Percentiles rank a stretch among this genome's conserved stretches.
phyloP scores from a whole-genome alignment of 352 stramenopile genomes.

The Phytopythium oedochilum region DNA sequence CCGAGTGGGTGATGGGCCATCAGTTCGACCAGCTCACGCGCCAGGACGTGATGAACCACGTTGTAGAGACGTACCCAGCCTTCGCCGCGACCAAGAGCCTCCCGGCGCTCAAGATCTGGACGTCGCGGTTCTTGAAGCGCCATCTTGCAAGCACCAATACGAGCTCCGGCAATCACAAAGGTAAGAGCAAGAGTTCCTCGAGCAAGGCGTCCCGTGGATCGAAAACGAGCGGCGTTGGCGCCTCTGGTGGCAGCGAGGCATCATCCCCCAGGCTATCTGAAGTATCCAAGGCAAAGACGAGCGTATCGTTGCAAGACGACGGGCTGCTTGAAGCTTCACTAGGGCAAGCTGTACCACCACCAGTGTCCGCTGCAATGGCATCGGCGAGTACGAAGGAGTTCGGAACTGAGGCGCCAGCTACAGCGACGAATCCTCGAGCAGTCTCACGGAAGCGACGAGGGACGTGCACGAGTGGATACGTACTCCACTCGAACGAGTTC shows the following conservation, averaged over 20 bases:
- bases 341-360: neutral
- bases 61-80: constrained; percentile 41
- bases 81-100: constrained; percentile 52
- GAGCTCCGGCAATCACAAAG: neutral
- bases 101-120: constrained; percentile 62
- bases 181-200: neutral
- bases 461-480: constrained; percentile 44
- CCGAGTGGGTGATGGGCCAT: constrained; percentile 47
- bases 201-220: neutral
- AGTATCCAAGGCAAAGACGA: neutral
- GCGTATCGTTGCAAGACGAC: neutral
- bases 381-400: neutral
- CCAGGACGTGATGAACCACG: constrained; percentile 59
- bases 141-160: constrained; percentile 19
- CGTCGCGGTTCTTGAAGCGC: constrained; percentile 58
- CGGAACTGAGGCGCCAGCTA: neutral
- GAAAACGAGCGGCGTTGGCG: neutral
- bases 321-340: neutral
- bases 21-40: constrained; percentile 40
- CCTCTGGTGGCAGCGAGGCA: neutral
- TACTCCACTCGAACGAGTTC: constrained; percentile 76
- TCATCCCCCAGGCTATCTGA: neutral
- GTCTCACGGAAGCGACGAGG: constrained; percentile 31
- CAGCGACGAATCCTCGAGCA: neutral
- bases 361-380: neutral